Conservation (phyloP, 768 basidiomycete genomes). For the Xerocomellus dryophilus region DNA sequence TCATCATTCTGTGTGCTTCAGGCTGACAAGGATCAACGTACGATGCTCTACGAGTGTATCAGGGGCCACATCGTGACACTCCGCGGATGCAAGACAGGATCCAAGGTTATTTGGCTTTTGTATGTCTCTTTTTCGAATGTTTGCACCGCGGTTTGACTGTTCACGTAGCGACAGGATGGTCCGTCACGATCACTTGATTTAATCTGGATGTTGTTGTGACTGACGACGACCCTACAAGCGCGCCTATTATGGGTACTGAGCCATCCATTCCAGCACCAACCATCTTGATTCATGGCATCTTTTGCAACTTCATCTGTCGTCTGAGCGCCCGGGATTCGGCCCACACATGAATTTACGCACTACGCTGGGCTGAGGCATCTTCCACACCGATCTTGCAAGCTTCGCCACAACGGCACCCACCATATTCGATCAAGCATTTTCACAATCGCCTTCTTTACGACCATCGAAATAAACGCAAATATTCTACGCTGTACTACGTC, state of each 20-base stretch:
- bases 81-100: slow-evolving; percentile 88
- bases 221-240: slow-evolving; percentile 39
- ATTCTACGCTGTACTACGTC: slow-evolving; percentile 18
- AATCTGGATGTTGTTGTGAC: slow-evolving; percentile 9
- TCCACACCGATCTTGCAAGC: slow-evolving; percentile 31
- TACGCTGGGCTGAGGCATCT: slow-evolving; percentile 25
- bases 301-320: slow-evolving; percentile 23
- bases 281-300: slow-evolving; percentile 30
- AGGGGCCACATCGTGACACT: slow-evolving; percentile 84
- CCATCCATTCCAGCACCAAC: slow-evolving; percentile 17
- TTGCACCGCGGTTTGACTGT: neutral
- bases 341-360: slow-evolving; percentile 23
- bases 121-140: slow-evolving; percentile 26
- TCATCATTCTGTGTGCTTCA: slow-evolving; percentile 29
- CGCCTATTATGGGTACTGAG: slow-evolving; percentile 61
- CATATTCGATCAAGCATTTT: slow-evolving; percentile 27
- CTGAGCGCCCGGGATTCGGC: slow-evolving; percentile 14
- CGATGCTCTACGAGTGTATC: slow-evolving; percentile 79
- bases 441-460: slow-evolving; percentile 23
- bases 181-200: slow-evolving; percentile 7
- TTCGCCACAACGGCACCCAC: slow-evolving; percentile 10
- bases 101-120: slow-evolving; percentile 91
- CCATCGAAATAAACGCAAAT: slow-evolving; percentile 26
- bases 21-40: slow-evolving; percentile 86
- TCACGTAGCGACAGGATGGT: slow-evolving; percentile 59